Conservation (phyloP, 106 monocot genomes). For the Apostasia ramifera region DNA sequence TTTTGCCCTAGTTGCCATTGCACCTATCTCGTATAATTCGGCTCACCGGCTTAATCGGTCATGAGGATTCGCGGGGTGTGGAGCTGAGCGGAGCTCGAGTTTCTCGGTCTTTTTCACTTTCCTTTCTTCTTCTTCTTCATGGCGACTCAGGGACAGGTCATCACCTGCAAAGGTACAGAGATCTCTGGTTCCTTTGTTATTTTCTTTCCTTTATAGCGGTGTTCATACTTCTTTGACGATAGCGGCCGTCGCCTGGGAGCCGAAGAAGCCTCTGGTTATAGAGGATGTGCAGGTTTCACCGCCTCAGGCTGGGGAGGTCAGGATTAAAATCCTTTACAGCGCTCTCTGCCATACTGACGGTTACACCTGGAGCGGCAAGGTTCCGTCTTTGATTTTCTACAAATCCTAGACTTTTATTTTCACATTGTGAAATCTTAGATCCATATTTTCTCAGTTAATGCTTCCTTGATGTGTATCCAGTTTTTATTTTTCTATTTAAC, state of each 20-base stretch:
- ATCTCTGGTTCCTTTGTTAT: background rate
- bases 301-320: constrained; percentile 95
- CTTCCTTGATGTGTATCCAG: no score
- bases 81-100: no score
- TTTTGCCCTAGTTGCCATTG: no score
- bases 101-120: no score
- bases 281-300: constrained; percentile 97
- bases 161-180: constrained; percentile 89
- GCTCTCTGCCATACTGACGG: constrained; percentile 97
- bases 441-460: no score
- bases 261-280: constrained; percentile 87
- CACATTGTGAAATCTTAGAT: no score
- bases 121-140: background rate
- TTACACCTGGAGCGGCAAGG: constrained; percentile 96
- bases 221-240: background rate
- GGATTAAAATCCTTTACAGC: constrained; percentile 89
- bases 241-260: constrained; percentile 95
- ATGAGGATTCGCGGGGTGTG: no score
- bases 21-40: no score
- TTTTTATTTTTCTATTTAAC: no score
- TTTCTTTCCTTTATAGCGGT: background rate
- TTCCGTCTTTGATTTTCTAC: constrained; percentile 10
- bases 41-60: no score
- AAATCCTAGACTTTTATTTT: no score
- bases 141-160: constrained; percentile 63